Base-by-base conservation (phyloP, 805 yeast genomes). In the Kluyveromyces starmeri region DNA sequence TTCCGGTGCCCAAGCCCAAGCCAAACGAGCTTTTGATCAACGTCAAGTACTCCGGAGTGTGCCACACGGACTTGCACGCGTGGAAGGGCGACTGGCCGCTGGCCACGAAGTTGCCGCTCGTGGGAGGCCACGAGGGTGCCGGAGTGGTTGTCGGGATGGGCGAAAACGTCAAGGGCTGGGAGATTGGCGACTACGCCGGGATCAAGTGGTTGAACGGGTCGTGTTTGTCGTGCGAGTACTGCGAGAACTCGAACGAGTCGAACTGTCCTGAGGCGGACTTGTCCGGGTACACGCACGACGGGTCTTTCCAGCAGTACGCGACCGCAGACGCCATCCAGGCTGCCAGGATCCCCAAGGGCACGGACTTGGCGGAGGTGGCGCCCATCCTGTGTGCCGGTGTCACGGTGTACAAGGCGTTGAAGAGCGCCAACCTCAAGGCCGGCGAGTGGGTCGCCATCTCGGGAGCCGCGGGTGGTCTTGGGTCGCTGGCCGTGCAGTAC, bases 381-480 rank as follows among this genome's bases (percentile, higher is more conserved):
- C 82, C 82, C 43, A 68, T 75, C 49, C 63, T 75, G 57, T 75
- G 82, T 63, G 79, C 78, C 31, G 79, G 79, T 62, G 68, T 76
- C 50, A 75, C 82, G 33, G 81, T 72, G 28, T 75, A 73, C 73
- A 75, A 75, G 64, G 81, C 80, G 9, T 62, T 75, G 51, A 75
- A 75, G 63, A 68, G 75, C 33, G 78, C 82, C 35, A 57, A 64
- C 35, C 53, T 71, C 39, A 42, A 44, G 32, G 67, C 86, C 15
- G 86, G 89, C 53, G 75, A 80, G 59, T 79, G 80, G 78, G 81
- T 78, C 45, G 73, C 75, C 41, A 65, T 80, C 40, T 74, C 84
- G 38, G 88, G 89, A 64, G 86, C 85, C 42, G 83, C 75, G 59
- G 88, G 88, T 58, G 88, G 89, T 53, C 70, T 80, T 59, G 89